phyloP scores from a whole-genome alignment of 176 grass and related monocot genomes.

The Aegilops sharonensis region DNA sequence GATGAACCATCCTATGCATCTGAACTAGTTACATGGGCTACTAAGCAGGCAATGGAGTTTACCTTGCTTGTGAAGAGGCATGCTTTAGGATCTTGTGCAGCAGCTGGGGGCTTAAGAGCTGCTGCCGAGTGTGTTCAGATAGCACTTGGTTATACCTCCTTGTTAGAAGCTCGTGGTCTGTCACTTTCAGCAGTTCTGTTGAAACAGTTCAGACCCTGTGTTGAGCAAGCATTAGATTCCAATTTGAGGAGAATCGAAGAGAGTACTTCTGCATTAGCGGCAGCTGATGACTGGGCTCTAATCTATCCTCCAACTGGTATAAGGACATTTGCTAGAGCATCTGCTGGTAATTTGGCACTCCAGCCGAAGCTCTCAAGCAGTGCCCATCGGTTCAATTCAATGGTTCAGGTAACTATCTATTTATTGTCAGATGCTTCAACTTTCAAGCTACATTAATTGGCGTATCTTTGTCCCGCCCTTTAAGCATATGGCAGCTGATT shows the following conservation, averaged over 20 bases:
- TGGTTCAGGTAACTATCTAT: conserved; percentile 80
- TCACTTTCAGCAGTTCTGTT: conserved; percentile 82
- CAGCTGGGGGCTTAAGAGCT: conserved; percentile 74
- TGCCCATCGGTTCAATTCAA: conserved; percentile 83
- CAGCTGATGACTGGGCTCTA: conserved; percentile 89
- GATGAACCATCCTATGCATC: conserved; percentile 75
- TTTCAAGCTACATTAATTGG: conserved; percentile 14
- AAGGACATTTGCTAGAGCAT: conserved; percentile 55
- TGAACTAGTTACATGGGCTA: conserved; percentile 86
- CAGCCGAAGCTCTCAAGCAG: conserved; percentile 92
- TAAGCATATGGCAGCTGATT: not conserved
- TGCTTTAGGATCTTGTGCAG: conserved; percentile 78
- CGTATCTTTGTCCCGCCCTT: not conserved
- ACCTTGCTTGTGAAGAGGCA: conserved; percentile 80
- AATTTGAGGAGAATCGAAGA: conserved; percentile 94
- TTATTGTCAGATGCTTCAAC: conserved; percentile 22
- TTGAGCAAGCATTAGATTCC: conserved; percentile 81
- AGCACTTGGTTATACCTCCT: conserved; percentile 72
- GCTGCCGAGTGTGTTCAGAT: conserved; percentile 84
- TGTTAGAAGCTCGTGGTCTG: conserved; percentile 75
- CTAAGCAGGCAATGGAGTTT: conserved; percentile 61
- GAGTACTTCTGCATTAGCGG: conserved; percentile 80
- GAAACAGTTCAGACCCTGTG: conserved; percentile 79
- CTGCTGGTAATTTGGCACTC: conserved; percentile 41
- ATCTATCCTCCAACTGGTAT: conserved; percentile 63